Base-by-base conservation (phyloP, 2,329 filamentous ascomycete species). In the Epichloe amarillans region DNA sequence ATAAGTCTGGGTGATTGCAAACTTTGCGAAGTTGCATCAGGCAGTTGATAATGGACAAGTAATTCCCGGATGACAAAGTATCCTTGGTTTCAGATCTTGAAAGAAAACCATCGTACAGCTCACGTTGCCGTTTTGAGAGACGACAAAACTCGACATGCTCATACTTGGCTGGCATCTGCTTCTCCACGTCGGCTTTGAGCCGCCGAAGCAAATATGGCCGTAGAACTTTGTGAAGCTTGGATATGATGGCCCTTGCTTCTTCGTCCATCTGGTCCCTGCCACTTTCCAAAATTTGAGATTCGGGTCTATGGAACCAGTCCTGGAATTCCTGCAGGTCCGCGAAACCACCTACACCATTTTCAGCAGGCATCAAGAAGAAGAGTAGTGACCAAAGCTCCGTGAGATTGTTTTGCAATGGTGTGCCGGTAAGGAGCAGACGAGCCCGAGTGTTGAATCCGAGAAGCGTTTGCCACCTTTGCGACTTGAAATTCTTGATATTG, bases 401-500 rank as follows among this genome's bases (percentile, higher is more conserved):
- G 5, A 98, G 74, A 55, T 96, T 97, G 67, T 98, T 98, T 65
- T 98, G 93, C 23, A 98, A 74, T 2, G 94, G 93, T 1, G 93
- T 98, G 52, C 93, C 93, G 0, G 93, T 98, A 11, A 98, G 75
- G 0, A 98, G 71, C 11, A 98, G 77, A 36, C 93, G 81, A 30
- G 90, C 84, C 55, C 85, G 83, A 0, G 93, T 97, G 60, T 94
- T 91, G 70, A 98, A 94, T 0, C 86, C 93, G 21, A 98, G 79
- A 56, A 98, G 77, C 0, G 89, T 91, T 65, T 97, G 93, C 90
- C 93, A 98, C 56, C 91, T 77, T 65, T 96, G 90, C 2, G 91
- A 96, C 62, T 95, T 90, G 74, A 97, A 98, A 67, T 98, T 98
- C 64, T 98, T 97, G 75, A 98, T 98, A 69, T 98, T 97, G 72